Conservation (phyloP, 805 yeast genomes). For the Teunomyces stri region DNA sequence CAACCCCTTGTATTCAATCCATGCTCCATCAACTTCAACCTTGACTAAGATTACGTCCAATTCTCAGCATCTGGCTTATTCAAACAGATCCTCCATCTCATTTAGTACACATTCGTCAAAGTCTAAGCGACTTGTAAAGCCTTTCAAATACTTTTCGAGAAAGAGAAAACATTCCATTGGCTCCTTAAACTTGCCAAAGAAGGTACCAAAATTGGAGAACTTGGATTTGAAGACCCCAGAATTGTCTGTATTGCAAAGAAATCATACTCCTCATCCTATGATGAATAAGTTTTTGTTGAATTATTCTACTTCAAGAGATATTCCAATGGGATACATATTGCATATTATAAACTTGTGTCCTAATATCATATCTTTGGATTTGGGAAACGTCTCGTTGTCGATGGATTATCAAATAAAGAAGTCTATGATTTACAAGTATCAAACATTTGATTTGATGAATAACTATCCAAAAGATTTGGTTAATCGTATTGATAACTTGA, state of each 20-base stretch:
- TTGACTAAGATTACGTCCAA: slow-evolving; percentile 14
- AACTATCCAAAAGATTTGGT: slow-evolving; percentile 35
- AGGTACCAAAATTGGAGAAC: slow-evolving; percentile 1
- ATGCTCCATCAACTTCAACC: slow-evolving; percentile 16
- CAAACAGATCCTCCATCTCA: slow-evolving; percentile 16
- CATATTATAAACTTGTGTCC: slow-evolving; percentile 70
- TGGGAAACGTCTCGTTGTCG: slow-evolving; percentile 63
- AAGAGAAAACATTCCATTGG: slow-evolving; percentile 8
- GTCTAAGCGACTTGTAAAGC: slow-evolving; percentile 15
- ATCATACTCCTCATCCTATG: slow-evolving; percentile 48
- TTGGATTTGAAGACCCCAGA: background rate
- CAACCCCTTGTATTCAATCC: slow-evolving; percentile 58
- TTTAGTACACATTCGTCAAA: slow-evolving; percentile 14
- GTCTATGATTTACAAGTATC: slow-evolving; percentile 33
- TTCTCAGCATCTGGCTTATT: slow-evolving; percentile 15
- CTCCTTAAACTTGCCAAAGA: background rate
- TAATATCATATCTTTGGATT: slow-evolving; percentile 52
- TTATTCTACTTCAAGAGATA: slow-evolving; percentile 66
- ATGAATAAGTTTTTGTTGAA: slow-evolving; percentile 59
- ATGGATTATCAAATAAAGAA: slow-evolving; percentile 58
- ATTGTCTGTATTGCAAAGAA: slow-evolving; percentile 1
- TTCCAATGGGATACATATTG: slow-evolving; percentile 74
- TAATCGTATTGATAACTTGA: slow-evolving; percentile 21
- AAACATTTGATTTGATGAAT: slow-evolving; percentile 36
- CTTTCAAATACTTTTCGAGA: slow-evolving; percentile 19